Evolutionary conservation across 176 grass and related monocot genomes (phyloP).

Genomic region (Hsuehochloa calcarea): DNA sequence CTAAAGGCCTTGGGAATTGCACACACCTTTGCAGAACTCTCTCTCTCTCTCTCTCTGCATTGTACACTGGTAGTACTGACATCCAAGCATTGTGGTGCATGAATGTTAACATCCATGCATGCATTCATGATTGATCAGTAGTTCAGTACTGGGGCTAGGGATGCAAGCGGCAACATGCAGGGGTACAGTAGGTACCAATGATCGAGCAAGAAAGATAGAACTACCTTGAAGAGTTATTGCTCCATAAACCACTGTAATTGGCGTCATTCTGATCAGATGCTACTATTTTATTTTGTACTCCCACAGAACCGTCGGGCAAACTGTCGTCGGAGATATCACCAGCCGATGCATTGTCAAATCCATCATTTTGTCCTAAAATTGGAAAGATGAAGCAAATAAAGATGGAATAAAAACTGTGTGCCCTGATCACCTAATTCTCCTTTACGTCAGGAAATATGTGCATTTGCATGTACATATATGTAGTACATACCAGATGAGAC

Average conservation of each 20-base stretch:
- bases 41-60: background rate
- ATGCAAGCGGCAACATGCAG: background rate
- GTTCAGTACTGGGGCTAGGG: background rate
- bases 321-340: conserved; percentile 53
- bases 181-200: background rate
- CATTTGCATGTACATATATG: background rate
- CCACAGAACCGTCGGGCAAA: conserved; percentile 17
- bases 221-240: conserved; percentile 56
- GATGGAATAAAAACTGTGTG: background rate
- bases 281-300: conserved; percentile 8
- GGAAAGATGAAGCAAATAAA: background rate
- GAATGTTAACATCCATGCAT: background rate
- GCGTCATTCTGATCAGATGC: conserved; percentile 24
- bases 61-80: background rate
- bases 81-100: background rate
- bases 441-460: background rate
- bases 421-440: background rate
- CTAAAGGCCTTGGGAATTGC: conserved; percentile 43
- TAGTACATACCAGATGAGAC: conserved; percentile 47
- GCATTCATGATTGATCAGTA: conserved; percentile 23
- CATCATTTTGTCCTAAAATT: conserved; percentile 38
- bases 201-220: background rate
- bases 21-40: conserved; percentile 10
- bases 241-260: conserved; percentile 39
- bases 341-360: conserved; percentile 44